Evolutionary conservation across 2,329 filamentous ascomycete genomes (phyloP).

Genomic region (Monosporascus sp.): DNA sequence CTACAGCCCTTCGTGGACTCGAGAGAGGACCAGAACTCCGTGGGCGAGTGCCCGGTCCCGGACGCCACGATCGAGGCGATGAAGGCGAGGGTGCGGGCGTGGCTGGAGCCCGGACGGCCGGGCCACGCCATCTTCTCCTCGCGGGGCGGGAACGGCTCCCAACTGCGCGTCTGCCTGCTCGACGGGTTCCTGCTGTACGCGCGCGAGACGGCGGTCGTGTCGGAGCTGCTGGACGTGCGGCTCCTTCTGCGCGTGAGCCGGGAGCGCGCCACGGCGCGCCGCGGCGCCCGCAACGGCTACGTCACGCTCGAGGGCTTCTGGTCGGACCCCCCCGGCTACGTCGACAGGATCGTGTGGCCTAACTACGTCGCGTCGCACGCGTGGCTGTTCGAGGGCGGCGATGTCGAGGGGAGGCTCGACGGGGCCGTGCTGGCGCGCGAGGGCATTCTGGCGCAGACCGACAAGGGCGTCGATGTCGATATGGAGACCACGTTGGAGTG

Average conservation of each 20-base stretch:
- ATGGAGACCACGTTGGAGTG: slow-evolving; percentile 62
- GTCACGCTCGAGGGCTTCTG: slow-evolving; percentile 87
- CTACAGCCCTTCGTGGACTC: slow-evolving; percentile 43
- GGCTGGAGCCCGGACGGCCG: slow-evolving; percentile 39
- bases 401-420: slow-evolving; percentile 55
- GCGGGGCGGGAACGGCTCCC: slow-evolving; percentile 1
- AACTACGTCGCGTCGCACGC: slow-evolving; percentile 79
- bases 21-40: slow-evolving; percentile 59
- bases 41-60: slow-evolving; percentile 50
- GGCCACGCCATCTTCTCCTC: slow-evolving; percentile 28
- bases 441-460: slow-evolving; percentile 43
- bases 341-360: slow-evolving; percentile 93
- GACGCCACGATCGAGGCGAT: slow-evolving; percentile 40
- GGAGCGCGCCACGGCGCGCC: slow-evolving; percentile 55
- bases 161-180: slow-evolving; percentile 61
- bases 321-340: slow-evolving; percentile 89
- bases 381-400: slow-evolving; percentile 68
- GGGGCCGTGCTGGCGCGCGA: slow-evolving; percentile 37
- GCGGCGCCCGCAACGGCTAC: slow-evolving; percentile 68
- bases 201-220: slow-evolving; percentile 40
- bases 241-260: slow-evolving; percentile 72
- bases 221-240: slow-evolving; percentile 60
- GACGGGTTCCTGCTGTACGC: slow-evolving; percentile 88
- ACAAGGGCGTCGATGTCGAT: slow-evolving; percentile 39
- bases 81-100: slow-evolving; percentile 41